Conservation (phyloP, 495 filamentous ascomycete species). For the Trypethelium eluteriae region DNA sequence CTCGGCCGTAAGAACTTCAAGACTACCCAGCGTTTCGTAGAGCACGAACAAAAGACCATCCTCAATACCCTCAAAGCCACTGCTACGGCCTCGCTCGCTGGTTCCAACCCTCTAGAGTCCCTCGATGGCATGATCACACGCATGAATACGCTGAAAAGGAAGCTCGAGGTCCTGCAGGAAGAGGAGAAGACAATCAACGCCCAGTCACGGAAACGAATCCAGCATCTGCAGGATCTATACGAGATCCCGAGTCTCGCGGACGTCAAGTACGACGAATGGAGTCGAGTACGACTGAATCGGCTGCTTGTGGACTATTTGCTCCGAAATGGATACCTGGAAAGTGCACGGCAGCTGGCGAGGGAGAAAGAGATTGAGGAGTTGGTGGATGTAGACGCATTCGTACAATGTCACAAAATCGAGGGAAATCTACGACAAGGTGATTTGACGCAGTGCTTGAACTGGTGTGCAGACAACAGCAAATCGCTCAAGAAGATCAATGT, state of each 20-base stretch:
- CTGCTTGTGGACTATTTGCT: conserved; percentile 85
- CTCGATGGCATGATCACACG: conserved; percentile 77
- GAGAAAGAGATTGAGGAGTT: conserved; percentile 68
- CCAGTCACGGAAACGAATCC: conserved; percentile 66
- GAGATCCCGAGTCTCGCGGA: conserved; percentile 75
- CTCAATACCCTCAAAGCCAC: conserved; percentile 58
- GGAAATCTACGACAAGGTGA: conserved; percentile 61
- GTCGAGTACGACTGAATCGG: conserved; percentile 67
- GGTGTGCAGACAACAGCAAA: conserved; percentile 89
- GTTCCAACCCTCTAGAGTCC: conserved; percentile 54
- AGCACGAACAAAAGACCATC: conserved; percentile 65
- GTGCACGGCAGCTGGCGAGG: conserved; percentile 62
- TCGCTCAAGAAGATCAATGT: conserved; percentile 77
- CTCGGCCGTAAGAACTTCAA: conserved; percentile 91
- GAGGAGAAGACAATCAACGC: conserved; percentile 68
- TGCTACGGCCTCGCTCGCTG: conserved; percentile 50
- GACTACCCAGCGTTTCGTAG: conserved; percentile 69
- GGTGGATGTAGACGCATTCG: conserved; percentile 84
- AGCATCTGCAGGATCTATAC: conserved; percentile 72
- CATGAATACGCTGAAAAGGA: conserved; percentile 79
- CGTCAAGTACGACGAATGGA: conserved; percentile 92
- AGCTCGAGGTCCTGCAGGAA: conserved; percentile 66
- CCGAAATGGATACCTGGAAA: conserved; percentile 71
- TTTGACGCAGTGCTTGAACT: conserved; percentile 69
- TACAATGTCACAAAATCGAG: conserved; percentile 68